Evolutionary conservation across 805 yeast genomes (phyloP).

Genomic region (Kazachstania viticola): DNA sequence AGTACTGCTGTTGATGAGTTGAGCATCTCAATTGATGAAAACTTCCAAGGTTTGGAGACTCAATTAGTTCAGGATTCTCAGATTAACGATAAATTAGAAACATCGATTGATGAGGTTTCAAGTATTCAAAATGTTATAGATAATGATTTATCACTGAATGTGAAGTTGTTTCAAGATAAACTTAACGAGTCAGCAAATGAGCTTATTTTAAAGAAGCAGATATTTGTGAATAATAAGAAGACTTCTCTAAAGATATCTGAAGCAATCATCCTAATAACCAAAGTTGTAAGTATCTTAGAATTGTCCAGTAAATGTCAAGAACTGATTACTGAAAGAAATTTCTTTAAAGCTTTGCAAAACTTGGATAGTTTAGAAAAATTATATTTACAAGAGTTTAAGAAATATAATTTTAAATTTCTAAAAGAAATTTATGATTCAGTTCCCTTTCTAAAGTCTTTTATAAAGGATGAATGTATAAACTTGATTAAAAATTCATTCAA

Average conservation of each 20-base stretch:
- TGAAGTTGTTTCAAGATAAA: constrained; percentile 43
- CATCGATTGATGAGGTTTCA: constrained; percentile 53
- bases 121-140: constrained; percentile 48
- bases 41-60: constrained; percentile 24
- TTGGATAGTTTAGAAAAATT: constrained; percentile 62
- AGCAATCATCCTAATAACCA: constrained; percentile 54
- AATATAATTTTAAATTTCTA: constrained; percentile 54
- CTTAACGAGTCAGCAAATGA: constrained; percentile 56
- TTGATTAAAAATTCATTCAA: constrained; percentile 54
- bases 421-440: constrained; percentile 61
- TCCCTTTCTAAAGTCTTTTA: constrained; percentile 61
- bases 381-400: constrained; percentile 57
- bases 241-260: constrained; percentile 58
- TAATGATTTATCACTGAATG: constrained; percentile 38
- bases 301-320: constrained; percentile 79
- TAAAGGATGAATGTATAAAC: constrained; percentile 62
- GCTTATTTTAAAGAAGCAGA: constrained; percentile 50
- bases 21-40: constrained; percentile 24
- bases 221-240: constrained; percentile 48
- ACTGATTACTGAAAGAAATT: constrained; percentile 58
- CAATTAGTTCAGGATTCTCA: constrained; percentile 26
- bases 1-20: constrained; percentile 19
- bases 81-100: constrained; percentile 23
- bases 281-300: constrained; percentile 73
- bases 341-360: constrained; percentile 77